These are phyloP conservation scores for Salicornia ramosissima DNA, from an alignment of 148 eudicot species.

Conservation along the genomic window DNA sequence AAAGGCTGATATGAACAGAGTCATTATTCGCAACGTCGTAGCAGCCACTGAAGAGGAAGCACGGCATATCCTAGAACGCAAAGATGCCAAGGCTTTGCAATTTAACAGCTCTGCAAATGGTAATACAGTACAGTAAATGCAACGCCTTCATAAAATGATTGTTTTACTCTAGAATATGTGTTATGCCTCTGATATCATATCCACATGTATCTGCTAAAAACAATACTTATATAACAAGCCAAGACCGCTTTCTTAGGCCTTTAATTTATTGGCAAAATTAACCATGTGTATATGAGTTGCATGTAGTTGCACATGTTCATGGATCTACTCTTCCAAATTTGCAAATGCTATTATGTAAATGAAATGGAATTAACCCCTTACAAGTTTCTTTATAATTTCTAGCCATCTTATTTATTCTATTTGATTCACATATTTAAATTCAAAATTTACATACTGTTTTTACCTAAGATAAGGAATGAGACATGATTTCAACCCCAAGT, in stretches of 20 bases:
- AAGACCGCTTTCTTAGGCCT: constrained; percentile 9
- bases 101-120: constrained; percentile 26
- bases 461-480: too few relatives aligned
- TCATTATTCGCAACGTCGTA: constrained; percentile 64
- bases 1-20: constrained; percentile 42
- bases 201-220: constrained; percentile 16
- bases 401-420: not conserved
- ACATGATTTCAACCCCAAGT: too few relatives aligned
- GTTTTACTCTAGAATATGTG: not conserved
- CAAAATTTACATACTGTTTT: too few relatives aligned
- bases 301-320: constrained; percentile 23
- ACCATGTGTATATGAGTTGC: constrained; percentile 14
- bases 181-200: constrained; percentile 12
- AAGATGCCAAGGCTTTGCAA: constrained; percentile 59
- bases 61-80: constrained; percentile 55
- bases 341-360: constrained; percentile 1
- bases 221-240: constrained; percentile 8
- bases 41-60: constrained; percentile 93
- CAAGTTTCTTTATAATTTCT: constrained; percentile 1
- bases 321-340: constrained; percentile 16
- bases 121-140: not conserved
- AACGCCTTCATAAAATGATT: not conserved
- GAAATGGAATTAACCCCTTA: constrained; percentile 16
- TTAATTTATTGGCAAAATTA: constrained; percentile 1
- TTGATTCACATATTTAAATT: too few relatives aligned